These are phyloP conservation scores for Colletotrichum sp. DNA, from an alignment of 2,329 filamentous ascomycete species.

Conservation along the genomic window DNA sequence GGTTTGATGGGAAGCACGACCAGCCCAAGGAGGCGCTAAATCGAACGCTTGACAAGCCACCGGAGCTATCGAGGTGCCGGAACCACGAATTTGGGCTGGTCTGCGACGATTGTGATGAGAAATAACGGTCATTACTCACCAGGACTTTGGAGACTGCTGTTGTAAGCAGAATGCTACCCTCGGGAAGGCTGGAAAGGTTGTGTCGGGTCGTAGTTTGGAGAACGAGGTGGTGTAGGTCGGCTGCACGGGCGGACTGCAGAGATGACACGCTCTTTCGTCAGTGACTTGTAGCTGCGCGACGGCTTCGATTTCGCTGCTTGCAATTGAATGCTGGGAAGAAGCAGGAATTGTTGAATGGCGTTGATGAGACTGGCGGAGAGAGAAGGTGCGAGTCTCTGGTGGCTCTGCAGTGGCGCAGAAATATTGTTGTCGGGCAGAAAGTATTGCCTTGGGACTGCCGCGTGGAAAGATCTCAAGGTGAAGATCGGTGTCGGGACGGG, in stretches of 20 bases:
- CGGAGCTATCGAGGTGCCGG: constrained; percentile 3
- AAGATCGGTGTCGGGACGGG: background rate
- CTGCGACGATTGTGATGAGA: background rate
- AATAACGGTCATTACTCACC: constrained; percentile 18
- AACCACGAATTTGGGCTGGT: constrained; percentile 9
- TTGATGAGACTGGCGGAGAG: background rate
- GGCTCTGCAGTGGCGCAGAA: background rate
- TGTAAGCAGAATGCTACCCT: background rate
- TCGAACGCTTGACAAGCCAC: constrained; percentile 5
- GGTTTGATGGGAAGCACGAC: constrained; percentile 7
- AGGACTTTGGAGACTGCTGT: background rate
- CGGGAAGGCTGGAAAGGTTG: background rate
- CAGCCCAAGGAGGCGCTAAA: constrained; percentile 7
- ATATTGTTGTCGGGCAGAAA: background rate
- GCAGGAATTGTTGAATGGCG: background rate
- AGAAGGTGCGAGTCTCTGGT: background rate
- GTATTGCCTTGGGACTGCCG: background rate
- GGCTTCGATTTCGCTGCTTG: background rate
- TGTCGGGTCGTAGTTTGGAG: background rate
- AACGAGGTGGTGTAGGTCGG: background rate
- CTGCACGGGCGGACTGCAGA: background rate
- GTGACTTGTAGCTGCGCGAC: background rate
- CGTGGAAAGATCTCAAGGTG: background rate
- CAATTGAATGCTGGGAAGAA: background rate
- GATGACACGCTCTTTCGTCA: background rate